These are phyloP conservation scores for Rhytidhysteron rufulum DNA, from an alignment of 2,329 filamentous ascomycete species.

Conservation along the genomic window DNA sequence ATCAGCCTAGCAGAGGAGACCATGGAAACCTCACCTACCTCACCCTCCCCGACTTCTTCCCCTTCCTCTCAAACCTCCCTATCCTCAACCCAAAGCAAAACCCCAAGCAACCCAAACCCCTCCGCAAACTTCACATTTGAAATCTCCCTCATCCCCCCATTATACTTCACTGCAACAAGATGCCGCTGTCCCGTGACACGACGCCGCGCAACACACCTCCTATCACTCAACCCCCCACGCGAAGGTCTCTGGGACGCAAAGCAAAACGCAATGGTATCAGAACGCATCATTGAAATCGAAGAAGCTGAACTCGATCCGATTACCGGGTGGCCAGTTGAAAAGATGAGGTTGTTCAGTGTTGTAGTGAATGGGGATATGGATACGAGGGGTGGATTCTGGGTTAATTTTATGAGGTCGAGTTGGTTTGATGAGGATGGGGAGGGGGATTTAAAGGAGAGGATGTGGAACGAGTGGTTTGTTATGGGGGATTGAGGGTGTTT, in stretches of 20 bases:
- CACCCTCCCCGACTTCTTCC: neutral
- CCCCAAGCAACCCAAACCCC: too few species aligned
- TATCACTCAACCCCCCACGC: constrained; percentile 11
- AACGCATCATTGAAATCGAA: constrained; percentile 18
- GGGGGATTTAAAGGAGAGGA: too few species aligned
- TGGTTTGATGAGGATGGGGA: too few species aligned
- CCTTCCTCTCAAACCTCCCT: neutral
- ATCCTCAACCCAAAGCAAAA: too few species aligned
- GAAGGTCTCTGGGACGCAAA: constrained; percentile 20
- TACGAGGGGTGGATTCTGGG: constrained; percentile 12
- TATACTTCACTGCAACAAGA: constrained; percentile 10
- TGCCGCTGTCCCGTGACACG: constrained; percentile 17
- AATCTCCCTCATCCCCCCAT: constrained; percentile 8
- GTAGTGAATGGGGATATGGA: constrained; percentile 16
- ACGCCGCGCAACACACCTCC: constrained; percentile 13
- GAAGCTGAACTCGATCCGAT: constrained; percentile 14
- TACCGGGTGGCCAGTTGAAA: constrained; percentile 14
- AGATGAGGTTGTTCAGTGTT: constrained; percentile 12
- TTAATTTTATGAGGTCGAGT: too few species aligned
- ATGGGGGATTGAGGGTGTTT: too few species aligned
- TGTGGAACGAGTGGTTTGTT: too few species aligned
- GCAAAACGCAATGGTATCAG: constrained; percentile 12
- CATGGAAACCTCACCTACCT: constrained; percentile 3
- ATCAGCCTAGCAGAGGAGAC: constrained; percentile 14
- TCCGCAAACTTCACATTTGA: constrained; percentile 16